Base-by-base conservation (phyloP, 257 asterid species). In the Solanum arcanum region DNA sequence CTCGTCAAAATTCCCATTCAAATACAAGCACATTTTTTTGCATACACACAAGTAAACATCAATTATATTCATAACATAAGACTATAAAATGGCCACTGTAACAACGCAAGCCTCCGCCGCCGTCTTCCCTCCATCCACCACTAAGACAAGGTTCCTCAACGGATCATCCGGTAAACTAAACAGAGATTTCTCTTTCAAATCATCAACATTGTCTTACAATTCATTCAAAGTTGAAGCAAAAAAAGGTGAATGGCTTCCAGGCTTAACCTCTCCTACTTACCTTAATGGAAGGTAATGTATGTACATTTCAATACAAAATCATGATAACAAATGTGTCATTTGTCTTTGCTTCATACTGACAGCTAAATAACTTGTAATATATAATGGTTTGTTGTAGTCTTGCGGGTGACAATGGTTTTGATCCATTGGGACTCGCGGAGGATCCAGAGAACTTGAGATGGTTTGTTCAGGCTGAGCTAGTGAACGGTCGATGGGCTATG, bases 161-260 rank as follows among this genome's bases (percentile, higher is more conserved):
- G 99, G 99, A 21, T 92, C 98, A 5, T 68, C 94, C 3, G 93
- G 94, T 11, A 97, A 89, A 87, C 80, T 95, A 88, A 93, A 93
- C 92, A 86, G 89, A 89, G 93, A 91, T 66, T 89, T 92, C 16
- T 90, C 94, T 2, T 84, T 95, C 59, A 91, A 88, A 84, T 91
- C 89, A 10, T 85, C 87, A 21, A 68, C 85, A 31, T 83, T 85
- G 49, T 72, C 95, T 10, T 89, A 91, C 42, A 87, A 52, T 84
- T 88, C 98, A 1, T 89, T 94, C 91, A 95, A 93, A 85, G 93
- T 97, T 69, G 95, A 96, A 91, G 99, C 99, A 78, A 97, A 92
- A 96, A 96, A 97, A 90, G 99, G 99, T 9, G 95, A 95, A 91
- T 97, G 99, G 99, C 92, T 96, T 9, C 99, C 99, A 0, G 98